These are phyloP conservation scores for Colletotrichum horii DNA, from an alignment of 2,329 filamentous ascomycete genomes.

Conservation along the genomic window DNA sequence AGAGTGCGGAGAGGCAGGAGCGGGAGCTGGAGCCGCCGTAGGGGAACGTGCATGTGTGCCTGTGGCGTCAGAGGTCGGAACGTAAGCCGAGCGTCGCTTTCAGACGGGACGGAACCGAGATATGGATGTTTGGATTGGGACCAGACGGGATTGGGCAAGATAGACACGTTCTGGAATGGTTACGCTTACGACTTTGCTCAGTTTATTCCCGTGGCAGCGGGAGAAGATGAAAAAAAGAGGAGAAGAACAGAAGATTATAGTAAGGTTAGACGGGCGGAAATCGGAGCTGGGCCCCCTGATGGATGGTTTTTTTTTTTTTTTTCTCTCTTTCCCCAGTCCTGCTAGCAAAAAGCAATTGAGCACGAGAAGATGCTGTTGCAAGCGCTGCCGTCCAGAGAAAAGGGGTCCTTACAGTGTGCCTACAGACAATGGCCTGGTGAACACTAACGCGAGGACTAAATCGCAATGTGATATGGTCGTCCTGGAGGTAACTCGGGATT, in stretches of 20 bases:
- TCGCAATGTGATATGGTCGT: neutral
- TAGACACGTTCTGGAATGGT: neutral
- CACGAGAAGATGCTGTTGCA: neutral
- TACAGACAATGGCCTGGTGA: neutral
- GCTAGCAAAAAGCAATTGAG: slow-evolving; percentile 1
- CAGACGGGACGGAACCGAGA: slow-evolving; percentile 1
- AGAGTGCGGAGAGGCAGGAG: slow-evolving; percentile 22
- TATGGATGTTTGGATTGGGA: neutral
- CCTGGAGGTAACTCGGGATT: slow-evolving; percentile 19
- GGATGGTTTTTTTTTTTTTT: too few relatives aligned
- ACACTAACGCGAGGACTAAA: neutral
- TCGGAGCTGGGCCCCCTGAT: neutral
- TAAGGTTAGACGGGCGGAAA: neutral
- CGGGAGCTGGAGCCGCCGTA: slow-evolving; percentile 23
- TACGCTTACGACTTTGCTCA: slow-evolving; percentile 18
- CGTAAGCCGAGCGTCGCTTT: slow-evolving; percentile 18
- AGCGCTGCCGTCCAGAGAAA: neutral
- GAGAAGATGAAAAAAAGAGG: neutral
- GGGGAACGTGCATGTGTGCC: slow-evolving; percentile 22
- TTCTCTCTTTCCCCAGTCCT: neutral
- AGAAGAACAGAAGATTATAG: neutral
- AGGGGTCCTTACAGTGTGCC: neutral
- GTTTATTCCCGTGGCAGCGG: neutral
- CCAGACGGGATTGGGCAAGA: neutral
- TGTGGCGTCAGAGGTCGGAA: slow-evolving; percentile 19